These are phyloP conservation scores for Aspergillus ruber DNA, from an alignment of 2,329 filamentous ascomycete genomes.

Conservation along the genomic window DNA sequence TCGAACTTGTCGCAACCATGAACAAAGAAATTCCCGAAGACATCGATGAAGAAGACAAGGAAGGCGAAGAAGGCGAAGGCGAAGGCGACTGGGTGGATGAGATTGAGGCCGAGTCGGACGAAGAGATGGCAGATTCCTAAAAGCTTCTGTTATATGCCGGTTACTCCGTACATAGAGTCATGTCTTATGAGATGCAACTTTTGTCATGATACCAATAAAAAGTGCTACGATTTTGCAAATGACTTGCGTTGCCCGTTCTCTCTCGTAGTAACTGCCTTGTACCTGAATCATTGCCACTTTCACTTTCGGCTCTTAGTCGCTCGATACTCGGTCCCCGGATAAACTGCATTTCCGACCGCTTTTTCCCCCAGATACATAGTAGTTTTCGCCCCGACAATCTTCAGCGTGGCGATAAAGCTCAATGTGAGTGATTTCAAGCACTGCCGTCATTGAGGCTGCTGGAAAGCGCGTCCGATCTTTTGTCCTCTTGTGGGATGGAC, in stretches of 20 bases:
- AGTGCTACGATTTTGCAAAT: conserved; percentile 4
- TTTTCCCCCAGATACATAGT: conserved; percentile 13
- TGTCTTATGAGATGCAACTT: background rate
- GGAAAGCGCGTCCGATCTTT: conserved; percentile 22
- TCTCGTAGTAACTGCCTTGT: background rate
- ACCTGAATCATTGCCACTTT: background rate
- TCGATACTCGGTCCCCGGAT: conserved; percentile 20
- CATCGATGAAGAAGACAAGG: conserved; percentile 50
- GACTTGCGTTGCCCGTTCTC: background rate
- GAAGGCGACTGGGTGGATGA: conserved; percentile 49
- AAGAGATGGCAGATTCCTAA: conserved; percentile 50
- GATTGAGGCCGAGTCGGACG: conserved; percentile 49
- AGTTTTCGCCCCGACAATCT: conserved; percentile 13
- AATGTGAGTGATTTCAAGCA: conserved; percentile 22
- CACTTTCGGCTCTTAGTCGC: background rate
- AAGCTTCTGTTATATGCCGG: conserved; percentile 3
- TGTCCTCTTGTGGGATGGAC: conserved; percentile 30
- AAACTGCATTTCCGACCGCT: conserved; percentile 21
- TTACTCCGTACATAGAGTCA: no score
- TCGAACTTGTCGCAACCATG: conserved; percentile 46
- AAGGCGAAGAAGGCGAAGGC: conserved; percentile 50
- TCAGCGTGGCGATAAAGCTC: conserved; percentile 21
- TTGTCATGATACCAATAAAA: conserved; percentile 28
- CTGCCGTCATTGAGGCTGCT: conserved; percentile 24
- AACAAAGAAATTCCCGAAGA: conserved; percentile 59